Conservation (phyloP, 2,329 filamentous ascomycete genomes). For the Aphanocladium album region DNA sequence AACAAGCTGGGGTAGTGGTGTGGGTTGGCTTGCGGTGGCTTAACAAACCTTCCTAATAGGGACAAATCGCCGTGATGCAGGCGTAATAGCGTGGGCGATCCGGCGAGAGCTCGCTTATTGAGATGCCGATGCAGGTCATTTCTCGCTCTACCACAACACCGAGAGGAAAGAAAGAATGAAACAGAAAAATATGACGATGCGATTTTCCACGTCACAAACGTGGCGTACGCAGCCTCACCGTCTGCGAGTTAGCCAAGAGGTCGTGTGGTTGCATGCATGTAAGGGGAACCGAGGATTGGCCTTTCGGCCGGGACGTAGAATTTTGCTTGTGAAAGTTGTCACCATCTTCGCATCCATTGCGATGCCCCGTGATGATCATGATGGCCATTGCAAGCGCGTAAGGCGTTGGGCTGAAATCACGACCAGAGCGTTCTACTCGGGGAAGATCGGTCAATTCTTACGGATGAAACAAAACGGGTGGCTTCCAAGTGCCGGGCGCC, state of each 20-base stretch:
- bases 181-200: neutral
- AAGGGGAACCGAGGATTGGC: neutral
- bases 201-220: neutral
- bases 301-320: neutral
- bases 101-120: neutral
- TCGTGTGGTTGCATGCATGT: neutral
- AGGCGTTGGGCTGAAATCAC: neutral
- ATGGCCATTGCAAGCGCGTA: neutral
- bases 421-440: neutral
- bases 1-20: neutral
- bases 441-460: neutral
- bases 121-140: neutral
- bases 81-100: neutral
- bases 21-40: neutral
- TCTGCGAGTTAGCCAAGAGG: neutral
- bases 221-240: neutral
- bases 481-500: neutral
- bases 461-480: neutral
- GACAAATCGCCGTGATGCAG: neutral
- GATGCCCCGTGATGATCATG: neutral
- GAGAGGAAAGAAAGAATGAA: neutral
- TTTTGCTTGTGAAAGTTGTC: neutral
- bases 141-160: neutral
- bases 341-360: neutral
- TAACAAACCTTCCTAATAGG: neutral